These are phyloP conservation scores for Blastocystis sp. DNA, from an alignment of 352 stramenopile species.

Conservation along the genomic window DNA sequence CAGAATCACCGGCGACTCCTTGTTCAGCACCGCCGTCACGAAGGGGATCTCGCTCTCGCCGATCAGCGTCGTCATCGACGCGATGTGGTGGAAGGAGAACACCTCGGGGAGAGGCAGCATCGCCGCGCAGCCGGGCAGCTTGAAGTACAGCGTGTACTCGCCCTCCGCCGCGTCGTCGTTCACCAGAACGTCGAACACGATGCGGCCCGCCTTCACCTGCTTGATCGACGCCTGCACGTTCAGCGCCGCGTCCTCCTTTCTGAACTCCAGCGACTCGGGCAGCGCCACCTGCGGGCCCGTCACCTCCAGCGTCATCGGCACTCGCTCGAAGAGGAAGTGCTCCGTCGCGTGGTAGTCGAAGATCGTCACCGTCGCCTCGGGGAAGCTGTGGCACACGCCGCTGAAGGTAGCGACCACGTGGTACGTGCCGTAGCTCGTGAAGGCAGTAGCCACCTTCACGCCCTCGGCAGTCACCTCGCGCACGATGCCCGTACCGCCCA, in stretches of 20 bases:
- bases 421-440: not conserved
- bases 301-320: not conserved
- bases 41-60: slow-evolving; percentile 3
- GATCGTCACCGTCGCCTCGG: not conserved
- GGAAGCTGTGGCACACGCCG: slow-evolving; percentile 14
- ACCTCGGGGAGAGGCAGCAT: not conserved
- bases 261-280: not conserved
- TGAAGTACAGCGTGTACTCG: slow-evolving; percentile 29
- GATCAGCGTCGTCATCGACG: slow-evolving; percentile 6
- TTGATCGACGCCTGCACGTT: not conserved
- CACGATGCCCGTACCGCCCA: slow-evolving; percentile 5
- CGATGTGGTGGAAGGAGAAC: slow-evolving; percentile 39
- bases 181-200: slow-evolving; percentile 30
- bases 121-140: not conserved
- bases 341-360: not conserved
- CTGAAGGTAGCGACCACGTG: slow-evolving; percentile 40
- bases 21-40: slow-evolving; percentile 38
- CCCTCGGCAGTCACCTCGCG: no score
- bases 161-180: slow-evolving; percentile 6
- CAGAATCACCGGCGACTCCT: not conserved
- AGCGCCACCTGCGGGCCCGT: not conserved
- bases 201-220: slow-evolving; percentile 9
- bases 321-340: not conserved
- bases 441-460: slow-evolving; percentile 1
- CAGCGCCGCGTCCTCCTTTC: not conserved